A percentile compares a stretch with the other conserved stretches of the same genome.
phyloP scores from a whole-genome alignment of 2,329 filamentous ascomycete species.

The Diaporthe amygdali region DNA sequence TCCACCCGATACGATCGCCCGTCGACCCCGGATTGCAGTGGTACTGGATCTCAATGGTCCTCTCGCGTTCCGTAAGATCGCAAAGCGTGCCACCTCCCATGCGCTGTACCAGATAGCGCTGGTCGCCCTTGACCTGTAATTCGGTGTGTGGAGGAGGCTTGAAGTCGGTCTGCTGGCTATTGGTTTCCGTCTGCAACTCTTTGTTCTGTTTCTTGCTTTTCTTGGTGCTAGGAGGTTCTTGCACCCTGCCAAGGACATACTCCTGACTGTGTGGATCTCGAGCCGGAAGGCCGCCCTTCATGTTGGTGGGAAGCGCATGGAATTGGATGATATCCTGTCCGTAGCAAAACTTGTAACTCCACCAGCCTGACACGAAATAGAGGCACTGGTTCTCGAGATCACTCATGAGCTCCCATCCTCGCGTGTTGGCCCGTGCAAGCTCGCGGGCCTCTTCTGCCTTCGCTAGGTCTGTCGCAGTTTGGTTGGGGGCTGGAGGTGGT shows the following conservation, averaged over 20 bases:
- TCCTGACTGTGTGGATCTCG: conserved; percentile 78
- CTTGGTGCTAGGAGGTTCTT: conserved; percentile 32
- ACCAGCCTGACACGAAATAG: conserved; percentile 86
- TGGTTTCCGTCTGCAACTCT: conserved; percentile 38
- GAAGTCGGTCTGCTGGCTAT: conserved; percentile 24
- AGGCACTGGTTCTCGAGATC: conserved; percentile 81
- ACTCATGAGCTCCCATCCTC: conserved; percentile 80
- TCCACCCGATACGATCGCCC: conserved; percentile 82
- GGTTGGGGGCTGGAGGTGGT: conserved; percentile 60
- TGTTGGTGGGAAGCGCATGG: conserved; percentile 74
- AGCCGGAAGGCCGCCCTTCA: conserved; percentile 74
- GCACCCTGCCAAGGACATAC: conserved; percentile 73
- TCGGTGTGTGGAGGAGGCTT: conserved; percentile 57
- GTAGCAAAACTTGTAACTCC: conserved; percentile 96
- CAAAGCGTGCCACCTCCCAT: conserved; percentile 81
- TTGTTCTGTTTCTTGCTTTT: conserved; percentile 28
- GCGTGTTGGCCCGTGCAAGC: conserved; percentile 74
- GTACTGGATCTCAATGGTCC: conserved; percentile 84
- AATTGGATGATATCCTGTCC: conserved; percentile 88
- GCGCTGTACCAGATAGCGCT: conserved; percentile 84
- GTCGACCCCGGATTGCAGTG: conserved; percentile 78
- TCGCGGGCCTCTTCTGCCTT: conserved; percentile 81
- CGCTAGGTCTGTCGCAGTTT: conserved; percentile 69
- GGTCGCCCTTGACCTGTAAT: conserved; percentile 81
- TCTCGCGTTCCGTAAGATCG: conserved; percentile 81